Base-by-base conservation (phyloP, 1,284 basidiomycete genomes). In the Coniferiporia weirii region DNA sequence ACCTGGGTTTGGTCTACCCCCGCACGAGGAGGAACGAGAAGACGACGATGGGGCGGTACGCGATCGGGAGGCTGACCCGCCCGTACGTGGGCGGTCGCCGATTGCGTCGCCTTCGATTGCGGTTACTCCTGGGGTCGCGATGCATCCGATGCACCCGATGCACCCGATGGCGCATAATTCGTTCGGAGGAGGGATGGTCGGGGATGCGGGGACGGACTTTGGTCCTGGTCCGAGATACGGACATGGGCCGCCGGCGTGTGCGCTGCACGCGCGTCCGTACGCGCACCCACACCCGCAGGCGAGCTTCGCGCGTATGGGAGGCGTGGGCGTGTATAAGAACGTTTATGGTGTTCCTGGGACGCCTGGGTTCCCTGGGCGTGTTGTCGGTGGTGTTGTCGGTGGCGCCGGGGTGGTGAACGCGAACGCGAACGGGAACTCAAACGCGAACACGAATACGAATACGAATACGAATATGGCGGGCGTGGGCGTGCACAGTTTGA, bases 281-380 rank as follows among this genome's bases (percentile, higher is more conserved):
- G 15, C 9, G 3, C 38, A 40, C 38, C 15, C 38, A 2, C 38
- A 40, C 38, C 8, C 38, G 38, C 38, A 40, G 9, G 3, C 38
- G 38, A 10, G 15, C 38, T 57, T 57, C 27, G 56, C 49, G 38
- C 15, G 34, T 47, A 12, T 36, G 38, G 36, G 9, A 27, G 20
- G 44, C 46, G 19, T 34, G 20, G 17, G 9, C 22, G 34, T 45
- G 12, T 10, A 34, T 12, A 19, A 9, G 36, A 51, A 57, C 40
- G 56, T 57, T 9, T 17, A 50, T 34, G 56, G 56, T 17, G 56
- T 57, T 12, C 19, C 56, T 20, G 56, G 56, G 7, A 57, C 56
- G 12, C 56, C 56, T 8, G 56, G 56, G 22, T 57, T 57, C 19
- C 56, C 56, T 12, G 27, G 43, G 43, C 43, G 43, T 22, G n/a